Evolutionary conservation across 306 rosid species (phyloP).

Genomic region (Lagenaria siceraria): DNA sequence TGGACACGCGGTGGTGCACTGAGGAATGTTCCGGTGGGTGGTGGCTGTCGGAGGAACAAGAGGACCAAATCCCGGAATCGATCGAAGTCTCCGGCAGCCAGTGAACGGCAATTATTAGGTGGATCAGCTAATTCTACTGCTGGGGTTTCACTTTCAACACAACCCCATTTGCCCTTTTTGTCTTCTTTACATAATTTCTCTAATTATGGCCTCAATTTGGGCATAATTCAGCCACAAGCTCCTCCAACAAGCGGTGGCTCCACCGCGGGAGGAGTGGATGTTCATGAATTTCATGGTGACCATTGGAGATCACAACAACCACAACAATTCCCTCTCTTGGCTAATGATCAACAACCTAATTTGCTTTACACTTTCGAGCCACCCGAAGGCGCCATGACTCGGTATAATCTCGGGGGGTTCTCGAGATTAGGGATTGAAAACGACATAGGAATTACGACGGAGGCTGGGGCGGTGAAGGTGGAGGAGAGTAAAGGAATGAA

Average conservation of each 20-base stretch:
- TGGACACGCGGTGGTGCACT: constrained; percentile 91
- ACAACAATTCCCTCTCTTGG: constrained; percentile 51
- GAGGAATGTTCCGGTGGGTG: constrained; percentile 81
- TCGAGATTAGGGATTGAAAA: neutral
- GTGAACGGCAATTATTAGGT: constrained; percentile 4
- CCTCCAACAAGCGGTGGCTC: constrained; percentile 15
- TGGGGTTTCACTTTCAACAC: constrained; percentile 35
- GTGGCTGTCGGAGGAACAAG: constrained; percentile 74
- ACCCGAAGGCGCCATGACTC: neutral
- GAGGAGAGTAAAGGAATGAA: constrained; percentile 49
- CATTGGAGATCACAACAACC: constrained; percentile 56
- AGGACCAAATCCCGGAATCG: constrained; percentile 32
- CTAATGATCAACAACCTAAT: constrained; percentile 36
- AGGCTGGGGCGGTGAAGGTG: constrained; percentile 20
- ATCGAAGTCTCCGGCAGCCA: constrained; percentile 33
- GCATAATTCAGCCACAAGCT: constrained; percentile 19
- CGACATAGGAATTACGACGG: neutral
- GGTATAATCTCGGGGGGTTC: neutral
- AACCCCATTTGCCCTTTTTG: constrained; percentile 39
- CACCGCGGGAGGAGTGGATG: constrained; percentile 4
- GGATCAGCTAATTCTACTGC: constrained; percentile 33
- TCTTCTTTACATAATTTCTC: constrained; percentile 36
- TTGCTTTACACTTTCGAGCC: constrained; percentile 32
- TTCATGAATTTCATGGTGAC: constrained; percentile 34
- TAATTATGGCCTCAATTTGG: constrained; percentile 35